Conservation (phyloP, 2,329 filamentous ascomycete species). For the Rhexocercosporidium sp. region DNA sequence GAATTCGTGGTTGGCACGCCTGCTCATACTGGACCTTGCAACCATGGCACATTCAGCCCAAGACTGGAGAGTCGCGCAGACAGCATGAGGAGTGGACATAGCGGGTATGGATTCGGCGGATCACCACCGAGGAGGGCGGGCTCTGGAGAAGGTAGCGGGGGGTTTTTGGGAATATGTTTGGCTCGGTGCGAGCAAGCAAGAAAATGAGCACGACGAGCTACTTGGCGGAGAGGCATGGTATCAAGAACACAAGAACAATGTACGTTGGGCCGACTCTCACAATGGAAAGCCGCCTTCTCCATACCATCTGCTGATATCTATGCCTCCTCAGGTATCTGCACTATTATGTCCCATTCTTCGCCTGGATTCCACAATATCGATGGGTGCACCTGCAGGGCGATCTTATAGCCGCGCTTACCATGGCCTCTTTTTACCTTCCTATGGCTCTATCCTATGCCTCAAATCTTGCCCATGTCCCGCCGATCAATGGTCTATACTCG, state of each 20-base stretch:
- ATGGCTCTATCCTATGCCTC: slow-evolving; percentile 94
- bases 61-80: slow-evolving; percentile 51
- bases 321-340: slow-evolving; percentile 71
- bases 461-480: slow-evolving; percentile 90
- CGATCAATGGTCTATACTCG: slow-evolving; percentile 91
- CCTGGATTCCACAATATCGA: slow-evolving; percentile 88
- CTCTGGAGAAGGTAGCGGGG: slow-evolving; percentile 26
- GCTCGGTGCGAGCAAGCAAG: slow-evolving; percentile 47
- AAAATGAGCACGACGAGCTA: slow-evolving; percentile 76
- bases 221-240: slow-evolving; percentile 73
- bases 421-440: slow-evolving; percentile 97
- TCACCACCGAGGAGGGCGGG: slow-evolving; percentile 23
- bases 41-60: slow-evolving; percentile 80
- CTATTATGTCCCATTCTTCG: slow-evolving; percentile 91
- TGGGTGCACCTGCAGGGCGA: slow-evolving; percentile 85
- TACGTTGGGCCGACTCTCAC: slow-evolving; percentile 48
- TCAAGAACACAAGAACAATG: slow-evolving; percentile 77
- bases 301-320: slow-evolving; percentile 23
- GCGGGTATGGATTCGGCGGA: slow-evolving; percentile 33
- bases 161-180: slow-evolving; percentile 34
- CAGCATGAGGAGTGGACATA: slow-evolving; percentile 35
- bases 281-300: neutral
- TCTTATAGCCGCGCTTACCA: slow-evolving; percentile 85
- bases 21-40: slow-evolving; percentile 53
- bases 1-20: slow-evolving; percentile 34